Evolutionary conservation across 2,329 filamentous ascomycete species (phyloP).

Genomic region (Aspergillus nomiae): DNA sequence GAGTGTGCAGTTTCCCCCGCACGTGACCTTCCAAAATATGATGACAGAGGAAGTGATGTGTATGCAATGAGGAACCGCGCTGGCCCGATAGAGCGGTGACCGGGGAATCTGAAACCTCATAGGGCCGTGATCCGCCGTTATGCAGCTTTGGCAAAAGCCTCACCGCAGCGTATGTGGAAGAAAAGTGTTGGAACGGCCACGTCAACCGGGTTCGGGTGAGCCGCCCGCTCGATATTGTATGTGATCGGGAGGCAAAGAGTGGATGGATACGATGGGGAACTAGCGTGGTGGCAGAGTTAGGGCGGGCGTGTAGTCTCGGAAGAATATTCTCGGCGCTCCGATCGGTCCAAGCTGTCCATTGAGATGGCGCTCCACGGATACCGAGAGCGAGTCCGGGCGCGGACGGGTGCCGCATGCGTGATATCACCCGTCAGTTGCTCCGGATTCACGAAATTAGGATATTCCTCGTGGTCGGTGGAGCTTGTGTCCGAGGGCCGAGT

Average conservation of each 20-base stretch:
- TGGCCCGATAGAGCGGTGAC: not conserved
- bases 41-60: not conserved
- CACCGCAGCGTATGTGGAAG: not conserved
- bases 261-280: not conserved
- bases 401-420: conserved; percentile 34
- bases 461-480: conserved; percentile 36
- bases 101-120: not conserved
- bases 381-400: conserved; percentile 13
- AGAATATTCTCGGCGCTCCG: conserved; percentile 26
- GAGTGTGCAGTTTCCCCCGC: not conserved
- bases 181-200: not conserved
- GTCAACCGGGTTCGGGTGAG: not conserved
- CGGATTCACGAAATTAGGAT: conserved; percentile 45
- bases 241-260: not conserved
- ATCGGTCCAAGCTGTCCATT: conserved; percentile 30
- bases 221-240: not conserved
- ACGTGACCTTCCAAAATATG: not conserved
- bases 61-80: not conserved
- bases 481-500: conserved; percentile 31
- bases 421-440: conserved; percentile 41
- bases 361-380: conserved; percentile 29
- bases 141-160: not conserved
- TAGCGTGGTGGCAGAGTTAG: not conserved
- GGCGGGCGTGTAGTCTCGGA: conserved; percentile 10
- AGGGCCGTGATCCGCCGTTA: not conserved